Evolutionary conservation across 2,329 filamentous ascomycete species (phyloP).

Genomic region (Arthrobotrys iridis): DNA sequence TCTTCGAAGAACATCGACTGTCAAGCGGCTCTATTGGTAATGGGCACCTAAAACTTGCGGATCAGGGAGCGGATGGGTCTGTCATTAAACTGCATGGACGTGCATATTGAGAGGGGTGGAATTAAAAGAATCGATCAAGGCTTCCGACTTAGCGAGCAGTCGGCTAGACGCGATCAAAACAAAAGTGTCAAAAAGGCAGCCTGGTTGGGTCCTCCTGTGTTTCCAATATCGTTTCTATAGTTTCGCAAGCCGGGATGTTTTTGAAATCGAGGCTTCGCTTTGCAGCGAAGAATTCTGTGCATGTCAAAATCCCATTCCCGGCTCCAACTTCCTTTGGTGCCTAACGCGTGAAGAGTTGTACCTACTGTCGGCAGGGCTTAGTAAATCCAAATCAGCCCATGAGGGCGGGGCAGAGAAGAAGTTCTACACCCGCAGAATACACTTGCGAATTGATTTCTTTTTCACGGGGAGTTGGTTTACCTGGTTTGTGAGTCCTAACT

Average conservation of each 20-base stretch:
- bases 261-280: conserved; percentile 41
- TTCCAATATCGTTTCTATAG: conserved; percentile 50
- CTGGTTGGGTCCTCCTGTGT: conserved; percentile 44
- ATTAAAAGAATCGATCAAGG: conserved; percentile 38
- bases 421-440: background rate
- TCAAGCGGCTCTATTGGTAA: conserved; percentile 26
- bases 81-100: conserved; percentile 21
- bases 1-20: conserved; percentile 21
- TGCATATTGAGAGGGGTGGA: conserved; percentile 7
- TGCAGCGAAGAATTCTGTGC: conserved; percentile 30
- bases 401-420: conserved; percentile 28
- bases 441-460: conserved; percentile 13
- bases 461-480: conserved; percentile 34
- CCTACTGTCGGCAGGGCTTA: conserved; percentile 47
- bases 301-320: conserved; percentile 31
- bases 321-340: conserved; percentile 34
- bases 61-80: conserved; percentile 35
- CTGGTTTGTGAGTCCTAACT: conserved; percentile 51
- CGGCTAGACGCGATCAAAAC: conserved; percentile 52
- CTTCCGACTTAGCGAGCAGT: conserved; percentile 54
- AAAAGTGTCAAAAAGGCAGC: conserved; percentile 41
- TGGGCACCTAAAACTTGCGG: conserved; percentile 15
- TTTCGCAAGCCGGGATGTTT: conserved; percentile 49
- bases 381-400: conserved; percentile 51
- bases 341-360: conserved; percentile 27